Percentiles rank a stretch among this genome's conserved stretches.
Evolutionary conservation across 257 asterid species (phyloP).

Genomic region (Phtheirospermum japonicum): DNA sequence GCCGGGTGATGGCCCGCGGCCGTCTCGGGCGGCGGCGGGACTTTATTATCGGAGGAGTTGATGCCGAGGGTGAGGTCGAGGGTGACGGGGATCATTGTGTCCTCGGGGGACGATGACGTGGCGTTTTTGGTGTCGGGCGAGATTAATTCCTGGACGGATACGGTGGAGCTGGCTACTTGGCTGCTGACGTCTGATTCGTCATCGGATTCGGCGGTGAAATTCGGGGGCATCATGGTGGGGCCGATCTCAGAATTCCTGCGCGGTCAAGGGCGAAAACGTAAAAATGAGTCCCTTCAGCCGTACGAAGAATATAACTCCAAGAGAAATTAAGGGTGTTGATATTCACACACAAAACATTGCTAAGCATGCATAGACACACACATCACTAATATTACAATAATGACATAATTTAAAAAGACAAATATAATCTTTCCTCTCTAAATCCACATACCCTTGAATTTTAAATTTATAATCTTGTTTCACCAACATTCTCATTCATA

Average conservation of each 20-base stretch:
- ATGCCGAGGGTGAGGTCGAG: slow-evolving; percentile 78
- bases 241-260: neutral
- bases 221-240: slow-evolving; percentile 44
- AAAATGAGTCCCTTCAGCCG: no score
- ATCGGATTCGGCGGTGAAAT: slow-evolving; percentile 60
- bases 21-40: slow-evolving; percentile 21
- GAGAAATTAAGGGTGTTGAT: no score
- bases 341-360: no score
- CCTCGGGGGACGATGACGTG: slow-evolving; percentile 19
- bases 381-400: no score
- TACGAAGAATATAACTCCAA: no score
- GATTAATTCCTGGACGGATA: slow-evolving; percentile 41
- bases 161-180: slow-evolving; percentile 62
- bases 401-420: no score
- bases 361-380: no score
- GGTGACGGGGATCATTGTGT: slow-evolving; percentile 32
- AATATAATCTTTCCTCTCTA: no score
- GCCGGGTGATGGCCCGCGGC: slow-evolving; percentile 25
- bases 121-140: slow-evolving; percentile 44
- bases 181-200: slow-evolving; percentile 76
- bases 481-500: no score
- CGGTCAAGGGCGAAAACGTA: neutral
- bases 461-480: no score
- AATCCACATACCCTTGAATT: no score
- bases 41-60: slow-evolving; percentile 27